phyloP scores from a whole-genome alignment of 2,329 filamentous ascomycete species.

The Coniochaeta pulveracea region DNA sequence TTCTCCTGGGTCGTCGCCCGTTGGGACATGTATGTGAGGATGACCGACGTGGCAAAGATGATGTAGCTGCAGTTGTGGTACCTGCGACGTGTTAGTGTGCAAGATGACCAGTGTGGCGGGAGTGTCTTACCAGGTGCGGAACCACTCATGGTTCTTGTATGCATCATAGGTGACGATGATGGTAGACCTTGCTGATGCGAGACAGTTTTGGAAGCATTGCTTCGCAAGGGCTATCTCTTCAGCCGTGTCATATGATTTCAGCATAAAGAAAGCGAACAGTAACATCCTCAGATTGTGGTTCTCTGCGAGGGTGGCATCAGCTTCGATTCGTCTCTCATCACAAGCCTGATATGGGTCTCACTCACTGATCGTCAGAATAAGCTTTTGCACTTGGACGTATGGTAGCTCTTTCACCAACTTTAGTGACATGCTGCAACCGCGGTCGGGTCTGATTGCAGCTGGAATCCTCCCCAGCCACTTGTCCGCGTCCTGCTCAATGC shows the following conservation, averaged over 20 bases:
- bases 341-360: neutral
- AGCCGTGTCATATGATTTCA: constrained; percentile 9
- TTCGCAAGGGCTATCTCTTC: constrained; percentile 10
- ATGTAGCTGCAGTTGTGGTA: constrained; percentile 20
- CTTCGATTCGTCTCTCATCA: constrained; percentile 1
- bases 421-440: constrained; percentile 7
- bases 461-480: constrained; percentile 13
- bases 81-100: constrained; percentile 7
- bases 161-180: constrained; percentile 14
- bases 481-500: constrained; percentile 14
- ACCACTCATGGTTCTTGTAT: constrained; percentile 3
- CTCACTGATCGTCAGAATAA: constrained; percentile 14
- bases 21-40: constrained; percentile 14
- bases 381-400: constrained; percentile 16
- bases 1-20: neutral
- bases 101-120: neutral
- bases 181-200: constrained; percentile 16
- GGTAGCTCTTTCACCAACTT: constrained; percentile 12
- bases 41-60: constrained; percentile 17
- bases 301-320: constrained; percentile 7
- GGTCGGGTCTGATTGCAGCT: constrained; percentile 11
- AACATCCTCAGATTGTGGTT: constrained; percentile 17
- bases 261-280: constrained; percentile 15
- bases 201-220: constrained; percentile 12
- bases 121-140: constrained; percentile 16